Evolutionary conservation across 2,329 filamentous ascomycete species (phyloP).

Genomic region (Exophiala oligosperma): DNA sequence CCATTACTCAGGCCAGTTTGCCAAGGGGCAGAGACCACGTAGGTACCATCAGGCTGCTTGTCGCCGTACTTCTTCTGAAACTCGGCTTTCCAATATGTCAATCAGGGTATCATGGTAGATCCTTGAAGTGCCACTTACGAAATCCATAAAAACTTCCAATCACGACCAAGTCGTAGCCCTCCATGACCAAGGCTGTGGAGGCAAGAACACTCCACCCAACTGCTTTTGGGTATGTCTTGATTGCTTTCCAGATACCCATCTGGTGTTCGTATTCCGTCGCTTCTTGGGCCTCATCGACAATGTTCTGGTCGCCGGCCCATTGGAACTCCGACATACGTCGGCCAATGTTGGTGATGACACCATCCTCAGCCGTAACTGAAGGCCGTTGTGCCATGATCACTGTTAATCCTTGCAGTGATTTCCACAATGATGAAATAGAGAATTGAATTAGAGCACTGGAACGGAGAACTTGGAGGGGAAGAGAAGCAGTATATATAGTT

Average conservation of each 20-base stretch:
- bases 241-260: conserved; percentile 72
- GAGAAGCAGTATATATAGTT: no score
- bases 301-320: neutral
- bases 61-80: conserved; percentile 44
- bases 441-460: no score
- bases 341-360: neutral
- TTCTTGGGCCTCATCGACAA: conserved; percentile 1
- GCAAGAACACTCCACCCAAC: conserved; percentile 80
- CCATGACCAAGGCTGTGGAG: conserved; percentile 86
- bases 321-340: neutral
- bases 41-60: conserved; percentile 21
- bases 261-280: conserved; percentile 52
- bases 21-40: conserved; percentile 54
- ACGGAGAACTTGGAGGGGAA: no score
- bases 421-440: no score
- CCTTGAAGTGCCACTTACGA: neutral
- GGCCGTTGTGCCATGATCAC: no score
- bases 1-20: conserved; percentile 58
- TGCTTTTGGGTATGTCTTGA: conserved; percentile 82
- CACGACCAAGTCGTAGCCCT: conserved; percentile 56
- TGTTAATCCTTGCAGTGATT: no score
- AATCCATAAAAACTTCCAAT: conserved; percentile 52
- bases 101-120: neutral
- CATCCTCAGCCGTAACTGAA: neutral
- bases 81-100: neutral